Percentiles rank a stretch among this genome's conserved stretches.
Evolutionary conservation across 768 basidiomycete genomes (phyloP).

Genomic region (Boletales sp.): DNA sequence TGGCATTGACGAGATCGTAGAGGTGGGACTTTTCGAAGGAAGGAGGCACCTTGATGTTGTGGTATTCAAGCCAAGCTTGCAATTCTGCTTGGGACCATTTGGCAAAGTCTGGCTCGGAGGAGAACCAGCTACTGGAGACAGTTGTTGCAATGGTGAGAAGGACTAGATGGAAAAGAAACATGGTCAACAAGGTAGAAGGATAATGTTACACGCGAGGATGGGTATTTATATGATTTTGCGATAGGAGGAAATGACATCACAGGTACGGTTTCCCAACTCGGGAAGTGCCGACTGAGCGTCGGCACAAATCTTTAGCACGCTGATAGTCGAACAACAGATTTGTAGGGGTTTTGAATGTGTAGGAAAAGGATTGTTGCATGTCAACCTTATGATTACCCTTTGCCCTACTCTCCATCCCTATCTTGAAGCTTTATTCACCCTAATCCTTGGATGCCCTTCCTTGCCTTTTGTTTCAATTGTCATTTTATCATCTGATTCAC

Average conservation of each 20-base stretch:
- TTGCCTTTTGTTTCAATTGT: too few species aligned
- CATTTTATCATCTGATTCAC: too few species aligned
- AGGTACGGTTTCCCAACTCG: not conserved
- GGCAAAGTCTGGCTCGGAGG: slow-evolving; percentile 35
- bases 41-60: slow-evolving; percentile 54
- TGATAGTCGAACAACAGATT: too few species aligned
- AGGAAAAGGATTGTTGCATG: too few species aligned
- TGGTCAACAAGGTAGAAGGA: not conserved
- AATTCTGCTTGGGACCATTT: slow-evolving; percentile 66
- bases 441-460: too few species aligned
- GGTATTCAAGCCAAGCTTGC: slow-evolving; percentile 64
- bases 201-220: too few species aligned
- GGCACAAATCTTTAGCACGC: too few species aligned
- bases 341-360: too few species aligned
- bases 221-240: not conserved
- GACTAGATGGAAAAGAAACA: slow-evolving; percentile 20
- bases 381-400: too few species aligned
- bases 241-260: slow-evolving; percentile 28
- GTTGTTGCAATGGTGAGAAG: slow-evolving; percentile 23
- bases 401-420: too few species aligned
- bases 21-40: slow-evolving; percentile 39
- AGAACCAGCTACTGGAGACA: slow-evolving; percentile 49
- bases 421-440: too few species aligned
- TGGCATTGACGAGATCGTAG: slow-evolving; percentile 51
- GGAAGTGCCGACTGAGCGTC: too few species aligned